Conservation (phyloP, 2,329 filamentous ascomycete species). For the Calonectria fujianensis region DNA sequence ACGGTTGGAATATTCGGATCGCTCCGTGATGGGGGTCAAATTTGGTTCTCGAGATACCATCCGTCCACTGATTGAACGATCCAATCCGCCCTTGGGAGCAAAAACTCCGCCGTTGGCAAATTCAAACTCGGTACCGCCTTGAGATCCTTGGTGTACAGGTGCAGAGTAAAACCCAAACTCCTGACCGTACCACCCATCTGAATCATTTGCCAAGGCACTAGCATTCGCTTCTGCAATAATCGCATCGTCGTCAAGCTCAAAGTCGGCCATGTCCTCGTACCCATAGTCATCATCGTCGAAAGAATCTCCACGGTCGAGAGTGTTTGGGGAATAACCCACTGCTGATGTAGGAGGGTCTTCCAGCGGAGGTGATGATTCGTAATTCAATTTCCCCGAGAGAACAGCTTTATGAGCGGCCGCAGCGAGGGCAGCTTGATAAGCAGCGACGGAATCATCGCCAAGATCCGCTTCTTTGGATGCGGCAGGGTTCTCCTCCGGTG, state of each 20-base stretch:
- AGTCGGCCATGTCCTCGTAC: slow-evolving; percentile 80
- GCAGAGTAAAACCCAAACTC: slow-evolving; percentile 97
- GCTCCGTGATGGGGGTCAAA: slow-evolving; percentile 95
- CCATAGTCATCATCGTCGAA: slow-evolving; percentile 69
- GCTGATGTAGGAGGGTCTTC: slow-evolving; percentile 47
- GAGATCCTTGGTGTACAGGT: slow-evolving; percentile 67
- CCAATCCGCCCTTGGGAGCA: slow-evolving; percentile 80
- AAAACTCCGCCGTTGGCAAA: slow-evolving; percentile 93
- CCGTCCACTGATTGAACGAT: slow-evolving; percentile 83
- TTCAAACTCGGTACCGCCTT: slow-evolving; percentile 68
- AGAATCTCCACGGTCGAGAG: slow-evolving; percentile 34
- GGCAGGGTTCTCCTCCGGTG: slow-evolving; percentile 38
- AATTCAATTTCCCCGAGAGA: slow-evolving; percentile 83
- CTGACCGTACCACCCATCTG: slow-evolving; percentile 94
- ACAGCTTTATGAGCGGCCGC: slow-evolving; percentile 87
- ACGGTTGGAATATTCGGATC: slow-evolving; percentile 95
- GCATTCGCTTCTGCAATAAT: slow-evolving; percentile 98
- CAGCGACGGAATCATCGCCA: slow-evolving; percentile 65
- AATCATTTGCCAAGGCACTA: slow-evolving; percentile 92
- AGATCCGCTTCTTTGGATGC: slow-evolving; percentile 37
- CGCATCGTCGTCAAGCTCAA: slow-evolving; percentile 86
- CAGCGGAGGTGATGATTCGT: slow-evolving; percentile 70
- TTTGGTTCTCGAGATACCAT: slow-evolving; percentile 89
- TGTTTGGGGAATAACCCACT: slow-evolving; percentile 40
- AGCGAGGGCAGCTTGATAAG: slow-evolving; percentile 89